Percentiles rank a stretch among this genome's conserved stretches.
Evolutionary conservation across 495 filamentous ascomycete genomes (phyloP).

Genomic region (Tuber melanosporum): DNA sequence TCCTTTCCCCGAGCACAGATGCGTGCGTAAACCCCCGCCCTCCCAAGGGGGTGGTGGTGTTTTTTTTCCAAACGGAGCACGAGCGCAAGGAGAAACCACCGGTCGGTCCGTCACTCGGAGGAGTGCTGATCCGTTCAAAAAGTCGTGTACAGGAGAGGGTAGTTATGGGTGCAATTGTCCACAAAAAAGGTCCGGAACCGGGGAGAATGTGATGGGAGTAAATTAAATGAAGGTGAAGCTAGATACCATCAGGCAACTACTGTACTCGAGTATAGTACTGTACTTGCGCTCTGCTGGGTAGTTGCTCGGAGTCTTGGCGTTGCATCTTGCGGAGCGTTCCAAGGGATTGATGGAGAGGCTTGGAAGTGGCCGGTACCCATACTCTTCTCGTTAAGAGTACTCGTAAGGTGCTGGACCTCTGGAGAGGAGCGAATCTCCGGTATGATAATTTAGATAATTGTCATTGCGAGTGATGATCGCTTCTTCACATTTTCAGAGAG

Average conservation of each 20-base stretch:
- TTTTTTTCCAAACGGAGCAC: background rate
- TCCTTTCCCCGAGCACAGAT: background rate
- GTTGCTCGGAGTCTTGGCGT: background rate
- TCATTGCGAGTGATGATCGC: background rate
- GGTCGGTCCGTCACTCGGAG: background rate
- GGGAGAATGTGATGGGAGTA: background rate
- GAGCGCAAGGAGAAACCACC: background rate
- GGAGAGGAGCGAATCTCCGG: background rate
- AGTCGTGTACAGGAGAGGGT: background rate
- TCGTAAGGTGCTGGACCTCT: background rate
- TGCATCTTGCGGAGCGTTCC: background rate
- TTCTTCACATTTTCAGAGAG: background rate
- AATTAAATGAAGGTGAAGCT: background rate
- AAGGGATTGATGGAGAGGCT: background rate
- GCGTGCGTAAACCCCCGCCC: background rate
- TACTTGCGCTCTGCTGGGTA: background rate
- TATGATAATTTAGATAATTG: background rate
- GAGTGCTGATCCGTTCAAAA: background rate
- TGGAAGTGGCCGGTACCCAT: background rate
- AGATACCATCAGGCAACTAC: background rate
- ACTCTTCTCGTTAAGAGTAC: too few relatives aligned
- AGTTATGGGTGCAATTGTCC: background rate
- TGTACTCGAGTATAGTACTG: too few relatives aligned
- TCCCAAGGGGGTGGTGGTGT: background rate
- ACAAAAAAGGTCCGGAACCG: background rate